Evolutionary conservation across 1,284 basidiomycete genomes (phyloP).

Genomic region (Ceratobasidium sp.): DNA sequence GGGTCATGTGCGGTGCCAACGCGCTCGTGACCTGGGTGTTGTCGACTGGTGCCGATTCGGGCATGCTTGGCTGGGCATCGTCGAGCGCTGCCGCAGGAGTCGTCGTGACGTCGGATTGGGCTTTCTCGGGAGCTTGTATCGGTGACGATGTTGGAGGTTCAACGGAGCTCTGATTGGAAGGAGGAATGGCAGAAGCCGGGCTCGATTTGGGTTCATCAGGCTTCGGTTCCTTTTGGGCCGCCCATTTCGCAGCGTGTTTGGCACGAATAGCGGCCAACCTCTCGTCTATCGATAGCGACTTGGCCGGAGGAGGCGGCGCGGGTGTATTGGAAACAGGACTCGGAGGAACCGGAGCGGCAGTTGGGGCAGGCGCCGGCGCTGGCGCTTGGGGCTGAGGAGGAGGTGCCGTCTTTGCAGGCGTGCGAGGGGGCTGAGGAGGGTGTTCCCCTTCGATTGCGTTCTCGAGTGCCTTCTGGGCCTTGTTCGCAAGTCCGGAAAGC

Average conservation of each 20-base stretch:
- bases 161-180: not conserved
- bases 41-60: not conserved
- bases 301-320: not conserved
- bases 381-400: not conserved
- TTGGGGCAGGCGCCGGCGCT: not conserved
- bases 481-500: not conserved
- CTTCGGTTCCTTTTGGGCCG: not conserved
- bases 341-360: not conserved
- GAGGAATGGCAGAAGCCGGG: not conserved
- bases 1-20: not conserved
- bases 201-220: not conserved
- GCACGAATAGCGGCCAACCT: not conserved
- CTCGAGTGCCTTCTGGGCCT: conserved; percentile 6
- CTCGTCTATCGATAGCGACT: not conserved
- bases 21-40: conserved; percentile 15
- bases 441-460: not conserved
- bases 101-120: not conserved
- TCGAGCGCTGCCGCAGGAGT: not conserved
- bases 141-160: not conserved
- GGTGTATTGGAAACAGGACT: not conserved
- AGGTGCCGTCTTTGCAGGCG: not conserved
- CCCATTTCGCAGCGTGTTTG: not conserved
- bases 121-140: not conserved
- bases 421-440: not conserved
- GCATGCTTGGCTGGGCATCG: not conserved